These are phyloP conservation scores for Lactarius tabidus DNA, from an alignment of 768 basidiomycete genomes.

Conservation along the genomic window DNA sequence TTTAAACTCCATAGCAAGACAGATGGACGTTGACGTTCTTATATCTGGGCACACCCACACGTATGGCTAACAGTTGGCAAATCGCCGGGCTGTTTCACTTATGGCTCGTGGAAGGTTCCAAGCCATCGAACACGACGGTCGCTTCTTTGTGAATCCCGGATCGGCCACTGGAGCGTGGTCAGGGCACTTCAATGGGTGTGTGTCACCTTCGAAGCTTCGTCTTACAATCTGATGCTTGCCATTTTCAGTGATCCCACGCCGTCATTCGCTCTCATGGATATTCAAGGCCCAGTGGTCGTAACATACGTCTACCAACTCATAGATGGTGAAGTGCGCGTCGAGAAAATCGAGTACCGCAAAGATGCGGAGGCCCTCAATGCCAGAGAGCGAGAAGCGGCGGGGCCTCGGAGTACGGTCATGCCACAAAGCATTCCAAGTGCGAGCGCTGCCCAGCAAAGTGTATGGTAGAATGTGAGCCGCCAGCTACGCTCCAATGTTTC, in stretches of 20 bases:
- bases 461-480: constrained; percentile 30
- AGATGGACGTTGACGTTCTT: constrained; percentile 97
- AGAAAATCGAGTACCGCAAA: constrained; percentile 83
- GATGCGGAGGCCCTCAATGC: constrained; percentile 43
- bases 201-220: constrained; percentile 2
- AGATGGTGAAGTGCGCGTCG: constrained; percentile 89
- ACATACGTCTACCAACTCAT: constrained; percentile 97
- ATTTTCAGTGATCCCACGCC: constrained; percentile 73
- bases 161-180: constrained; percentile 95
- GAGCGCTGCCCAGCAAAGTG: constrained; percentile 34
- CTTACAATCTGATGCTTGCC: not conserved
- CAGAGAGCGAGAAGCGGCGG: constrained; percentile 32
- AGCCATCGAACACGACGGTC: constrained; percentile 84
- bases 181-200: constrained; percentile 64
- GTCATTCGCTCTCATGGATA: constrained; percentile 96
- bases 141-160: constrained; percentile 96
- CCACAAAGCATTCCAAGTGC: constrained; percentile 50
- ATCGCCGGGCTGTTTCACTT: not conserved
- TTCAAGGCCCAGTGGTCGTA: constrained; percentile 94
- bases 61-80: constrained; percentile 43
- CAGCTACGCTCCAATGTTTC: not conserved
- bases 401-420: constrained; percentile 42
- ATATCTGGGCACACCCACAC: constrained; percentile 92
- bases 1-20: constrained; percentile 81
- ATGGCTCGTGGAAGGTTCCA: constrained; percentile 63